Evolutionary conservation across 2,329 filamentous ascomycete genomes (phyloP).

Genomic region (Epichloe amarillans): DNA sequence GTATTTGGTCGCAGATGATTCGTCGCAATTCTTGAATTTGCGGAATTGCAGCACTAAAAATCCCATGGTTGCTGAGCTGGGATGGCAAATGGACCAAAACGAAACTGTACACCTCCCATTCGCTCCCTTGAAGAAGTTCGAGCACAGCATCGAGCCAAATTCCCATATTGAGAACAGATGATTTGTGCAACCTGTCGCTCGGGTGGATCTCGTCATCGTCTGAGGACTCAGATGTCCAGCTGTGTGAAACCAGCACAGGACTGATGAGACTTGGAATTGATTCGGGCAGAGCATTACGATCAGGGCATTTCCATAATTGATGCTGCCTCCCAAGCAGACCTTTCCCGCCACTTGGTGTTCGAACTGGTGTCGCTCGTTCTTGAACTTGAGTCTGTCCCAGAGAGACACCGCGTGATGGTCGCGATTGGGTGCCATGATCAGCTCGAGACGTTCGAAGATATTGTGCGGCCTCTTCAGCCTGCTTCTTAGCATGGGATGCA

Average conservation of each 20-base stretch:
- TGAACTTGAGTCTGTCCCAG: slow-evolving; percentile 32
- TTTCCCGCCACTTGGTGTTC: slow-evolving; percentile 29
- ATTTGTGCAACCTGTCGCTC: slow-evolving; percentile 21
- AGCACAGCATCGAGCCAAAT: slow-evolving; percentile 69
- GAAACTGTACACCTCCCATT: slow-evolving; percentile 92
- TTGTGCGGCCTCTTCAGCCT: slow-evolving; percentile 37
- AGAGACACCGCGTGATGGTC: slow-evolving; percentile 37
- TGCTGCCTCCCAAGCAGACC: slow-evolving; percentile 25
- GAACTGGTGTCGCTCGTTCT: slow-evolving; percentile 28
- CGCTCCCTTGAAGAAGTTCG: slow-evolving; percentile 57
- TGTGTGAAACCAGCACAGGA: slow-evolving; percentile 33
- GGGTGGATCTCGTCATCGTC: slow-evolving; percentile 8
- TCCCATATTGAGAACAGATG: slow-evolving; percentile 39
- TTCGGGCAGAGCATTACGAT: slow-evolving; percentile 41
- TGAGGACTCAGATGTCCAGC: background rate
- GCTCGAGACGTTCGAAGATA: slow-evolving; percentile 29
- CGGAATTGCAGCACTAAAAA: slow-evolving; percentile 62
- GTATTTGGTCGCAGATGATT: slow-evolving; percentile 71
- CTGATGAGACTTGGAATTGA: slow-evolving; percentile 32
- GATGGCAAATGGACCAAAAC: slow-evolving; percentile 74
- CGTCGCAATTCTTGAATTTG: slow-evolving; percentile 66
- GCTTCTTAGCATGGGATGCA: slow-evolving; percentile 35
- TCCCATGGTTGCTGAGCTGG: slow-evolving; percentile 77
- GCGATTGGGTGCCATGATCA: slow-evolving; percentile 25
- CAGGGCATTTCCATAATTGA: slow-evolving; percentile 46